Percentiles rank a stretch among this genome's conserved stretches.
These are phyloP conservation scores for Acer negundo DNA, from an alignment of 345 rosid species.

Conservation along the genomic window DNA sequence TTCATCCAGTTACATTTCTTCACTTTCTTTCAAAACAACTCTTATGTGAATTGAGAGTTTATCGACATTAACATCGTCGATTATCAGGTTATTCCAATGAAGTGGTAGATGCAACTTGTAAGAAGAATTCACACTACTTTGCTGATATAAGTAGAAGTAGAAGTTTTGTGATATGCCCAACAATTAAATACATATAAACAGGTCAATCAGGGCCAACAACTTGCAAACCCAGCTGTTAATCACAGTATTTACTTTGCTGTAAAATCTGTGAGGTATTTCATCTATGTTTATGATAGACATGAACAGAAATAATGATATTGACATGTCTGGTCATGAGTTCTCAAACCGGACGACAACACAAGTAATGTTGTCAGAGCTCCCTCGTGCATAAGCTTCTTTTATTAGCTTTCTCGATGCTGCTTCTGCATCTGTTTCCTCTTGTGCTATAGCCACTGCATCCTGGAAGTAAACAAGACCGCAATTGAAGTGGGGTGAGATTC, in stretches of 20 bases:
- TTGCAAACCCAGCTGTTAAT: slow-evolving; percentile 1
- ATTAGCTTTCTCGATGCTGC: slow-evolving; percentile 47
- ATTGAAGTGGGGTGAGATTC: not conserved
- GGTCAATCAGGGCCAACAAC: not conserved
- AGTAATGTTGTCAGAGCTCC: slow-evolving; percentile 59
- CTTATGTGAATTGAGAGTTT: no score
- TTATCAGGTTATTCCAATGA: no score
- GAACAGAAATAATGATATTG: not conserved
- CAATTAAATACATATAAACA: not conserved
- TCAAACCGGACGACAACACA: slow-evolving; percentile 48
- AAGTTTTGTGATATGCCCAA: not conserved
- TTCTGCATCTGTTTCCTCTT: slow-evolving; percentile 42
- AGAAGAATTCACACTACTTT: not conserved
- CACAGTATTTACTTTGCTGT: not conserved
- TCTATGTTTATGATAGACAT: not conserved
- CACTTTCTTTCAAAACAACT: no score
- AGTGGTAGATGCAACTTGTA: no score
- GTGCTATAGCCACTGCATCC: slow-evolving; percentile 49
- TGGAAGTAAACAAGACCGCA: slow-evolving; percentile 18
- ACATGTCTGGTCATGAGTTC: slow-evolving; percentile 17
- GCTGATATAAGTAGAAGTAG: no score
- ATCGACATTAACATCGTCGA: no score
- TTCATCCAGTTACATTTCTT: no score
- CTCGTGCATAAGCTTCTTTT: slow-evolving; percentile 45
- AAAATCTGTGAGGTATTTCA: slow-evolving; percentile 2